Conservation (phyloP, 768 basidiomycete genomes). For the Grammothele lineata region DNA sequence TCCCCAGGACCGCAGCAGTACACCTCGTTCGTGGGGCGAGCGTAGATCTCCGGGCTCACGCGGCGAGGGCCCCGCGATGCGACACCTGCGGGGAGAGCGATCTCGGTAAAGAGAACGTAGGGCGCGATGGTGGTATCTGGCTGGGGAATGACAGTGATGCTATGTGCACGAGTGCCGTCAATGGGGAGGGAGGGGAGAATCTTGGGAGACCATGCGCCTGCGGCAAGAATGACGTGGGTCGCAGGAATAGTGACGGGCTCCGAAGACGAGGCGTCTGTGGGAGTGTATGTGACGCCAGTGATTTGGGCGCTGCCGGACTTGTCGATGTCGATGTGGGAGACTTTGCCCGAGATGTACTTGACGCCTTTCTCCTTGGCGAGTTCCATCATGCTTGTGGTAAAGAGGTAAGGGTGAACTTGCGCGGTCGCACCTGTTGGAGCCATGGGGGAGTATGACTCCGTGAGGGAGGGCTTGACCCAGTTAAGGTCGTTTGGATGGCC, state of each 20-base stretch:
- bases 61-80: conserved; percentile 10
- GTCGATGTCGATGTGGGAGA: conserved; percentile 40
- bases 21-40: conserved; percentile 64
- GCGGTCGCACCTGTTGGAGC: conserved; percentile 55
- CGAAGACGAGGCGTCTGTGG: conserved; percentile 22
- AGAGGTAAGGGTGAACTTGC: conserved; percentile 73
- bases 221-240: conserved; percentile 69
- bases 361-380: conserved; percentile 56
- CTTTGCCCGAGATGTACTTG: conserved; percentile 43
- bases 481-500: conserved; percentile 30
- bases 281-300: conserved; percentile 40
- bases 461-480: conserved; percentile 44
- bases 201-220: conserved; percentile 82
- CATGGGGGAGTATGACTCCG: conserved; percentile 59
- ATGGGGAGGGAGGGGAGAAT: conserved; percentile 57
- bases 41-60: conserved; percentile 66
- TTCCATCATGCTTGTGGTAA: conserved; percentile 68
- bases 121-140: conserved; percentile 50
- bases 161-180: conserved; percentile 65
- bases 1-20: conserved; percentile 83
- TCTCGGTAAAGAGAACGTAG: conserved; percentile 82
- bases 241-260: conserved; percentile 41
- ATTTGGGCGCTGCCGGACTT: conserved; percentile 27
- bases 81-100: conserved; percentile 36
- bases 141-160: conserved; percentile 57